Evolutionary conservation across 164 flowering plant genomes (phyloP), one percentile per base, ranked within the genome.

Genomic region (Litsea cubeba): DNA sequence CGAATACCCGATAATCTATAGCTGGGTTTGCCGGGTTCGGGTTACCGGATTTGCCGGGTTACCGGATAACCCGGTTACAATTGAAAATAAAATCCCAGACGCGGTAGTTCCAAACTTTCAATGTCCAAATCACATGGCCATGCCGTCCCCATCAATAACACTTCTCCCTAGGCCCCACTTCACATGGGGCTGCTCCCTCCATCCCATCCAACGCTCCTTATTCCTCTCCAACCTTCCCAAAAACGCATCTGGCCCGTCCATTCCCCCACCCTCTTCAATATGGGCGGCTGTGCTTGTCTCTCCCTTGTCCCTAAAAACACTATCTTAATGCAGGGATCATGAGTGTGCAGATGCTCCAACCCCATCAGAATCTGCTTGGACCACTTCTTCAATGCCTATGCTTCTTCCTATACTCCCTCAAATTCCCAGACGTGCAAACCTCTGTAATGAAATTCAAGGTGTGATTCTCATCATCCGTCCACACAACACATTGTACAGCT

Each of bases 301-400:
- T 54, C 71, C 73, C 77, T 70, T 83, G 88, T 84, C 83, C 76
- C 82, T 30, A n/a, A n/a, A n/a, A n/a, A n/a, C n/a, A n/a, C n/a
- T n/a, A n/a, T n/a, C n/a, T n/a, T n/a, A n/a, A 92, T 74, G 68
- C 92, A 91, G 3, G 97, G 97, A 28, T 91, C 90, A 68, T 88
- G 89, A 0, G 78, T 85, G 62, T 91, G 97, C 71, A 91, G 76
- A 82, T 87, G 90, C 12, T 83, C 83, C 82, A 92, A 73, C 6
- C 93, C 97, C 71, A 79, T 83, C 68, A 91, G 74, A n/a, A 91
- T 87, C 85, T 91, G 97, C 79, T 77, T 84, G 0, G 90, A 83
- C 97, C 97, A 92, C 65, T 90, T 90, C 87, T 92, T 90, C 83
- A 92, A 22, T 0, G 95, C 95, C 78, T 83, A 69, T 91, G 97